Base-by-base conservation (phyloP, 129 eudicot species). In the Mikania micrantha region DNA sequence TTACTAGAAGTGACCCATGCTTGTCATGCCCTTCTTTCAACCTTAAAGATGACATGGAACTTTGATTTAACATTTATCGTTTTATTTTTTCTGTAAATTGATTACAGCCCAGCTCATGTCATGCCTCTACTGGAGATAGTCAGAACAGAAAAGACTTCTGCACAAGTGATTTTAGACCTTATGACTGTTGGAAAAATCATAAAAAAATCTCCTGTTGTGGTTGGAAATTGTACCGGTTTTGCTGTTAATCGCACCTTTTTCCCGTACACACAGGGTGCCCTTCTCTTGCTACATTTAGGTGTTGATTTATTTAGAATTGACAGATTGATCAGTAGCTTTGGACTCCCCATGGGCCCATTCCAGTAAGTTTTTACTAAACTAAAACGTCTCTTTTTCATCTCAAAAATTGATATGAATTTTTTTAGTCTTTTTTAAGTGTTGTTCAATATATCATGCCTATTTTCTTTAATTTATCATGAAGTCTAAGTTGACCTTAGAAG, bases 101-200 rank as follows among this genome's bases (percentile, higher is more conserved):
- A 66, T 34, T 48, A 70, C 92, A 93, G 99, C 39, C 99, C 99
- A 48, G 99, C 96, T 15, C 99, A 93, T 60, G 75, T 93, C 71
- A 93, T 93, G 99, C 99, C 96, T 27, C 86, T 93, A 44, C 72
- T 93, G 90, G 99, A 93, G 79, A 89, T 93, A 35, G 87, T 93
- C 3, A 84, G 90, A 58, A 89, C 99, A 8, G 90, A 86, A 53
- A 86, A 93, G 78, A 88, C 99, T 40, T 93, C 96, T 22, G 77
- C 96, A n/a, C 99, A 93, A 89, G 99, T 79, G 61, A 81, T 89
- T 42, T 88, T 93, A 58, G 99, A 93, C 63, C 95, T 93, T 39
- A 84, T 93, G 95, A 73, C 88, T 36, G 90, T 93, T 47, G 96
- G 96, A 24, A 93, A 93, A 71, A 57, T 71, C 60, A 93, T 93